Evolutionary conservation across 2,329 filamentous ascomycete species (phyloP), one percentile per base, ranked within the genome.

Genomic region (Cryphonectria radicalis): DNA sequence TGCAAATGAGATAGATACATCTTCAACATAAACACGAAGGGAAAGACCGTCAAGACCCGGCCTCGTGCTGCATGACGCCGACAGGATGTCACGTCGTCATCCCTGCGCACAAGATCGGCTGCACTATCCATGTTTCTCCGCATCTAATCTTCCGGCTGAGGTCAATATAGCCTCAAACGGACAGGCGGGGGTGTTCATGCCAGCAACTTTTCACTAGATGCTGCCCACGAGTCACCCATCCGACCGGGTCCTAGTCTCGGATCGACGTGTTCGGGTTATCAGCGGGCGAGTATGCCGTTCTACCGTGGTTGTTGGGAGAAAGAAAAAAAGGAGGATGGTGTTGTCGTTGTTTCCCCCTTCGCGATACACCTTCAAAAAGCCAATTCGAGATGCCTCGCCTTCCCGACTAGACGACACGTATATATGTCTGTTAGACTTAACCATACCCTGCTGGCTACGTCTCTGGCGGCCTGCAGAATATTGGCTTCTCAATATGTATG

Each of bases 151-250:
- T 55, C 62, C 68, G 65, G 64, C 42, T 68, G 53, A 62, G 17
- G 57, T 70, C 62, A 63, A 70, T 67, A 72, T 66, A 55, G 57
- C 68, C 70, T 70, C 70, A 69, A 71, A 60, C 13, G 35, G 62
- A 43, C 65, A 42, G 25, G 42, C n/a, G 62, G 66, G 66, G 70
- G 5, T 62, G n/a, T 14, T 17, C n/a, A 40, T 43, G 53, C 53
- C 66, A 60, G 37, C 55, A 22, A 7, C n/a, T 10, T 46, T 55
- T 60, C 66, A 32, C 53, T 46, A 14, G n/a, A 13, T 25, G 55
- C 35, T 55, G 22, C 35, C 32, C 17, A 57, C 53, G 32, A 60
- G 28, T 59, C 50, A 59, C n/a, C 67, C 22, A 17, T 62, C 46
- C 32, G 63, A 59, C 62, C 37, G n/a, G 22, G 40, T 63, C 59